Percentiles rank a stretch among this genome's conserved stretches.
Evolutionary conservation across 129 eudicot genomes (phyloP).

Genomic region (Flaveria ramosissima): DNA sequence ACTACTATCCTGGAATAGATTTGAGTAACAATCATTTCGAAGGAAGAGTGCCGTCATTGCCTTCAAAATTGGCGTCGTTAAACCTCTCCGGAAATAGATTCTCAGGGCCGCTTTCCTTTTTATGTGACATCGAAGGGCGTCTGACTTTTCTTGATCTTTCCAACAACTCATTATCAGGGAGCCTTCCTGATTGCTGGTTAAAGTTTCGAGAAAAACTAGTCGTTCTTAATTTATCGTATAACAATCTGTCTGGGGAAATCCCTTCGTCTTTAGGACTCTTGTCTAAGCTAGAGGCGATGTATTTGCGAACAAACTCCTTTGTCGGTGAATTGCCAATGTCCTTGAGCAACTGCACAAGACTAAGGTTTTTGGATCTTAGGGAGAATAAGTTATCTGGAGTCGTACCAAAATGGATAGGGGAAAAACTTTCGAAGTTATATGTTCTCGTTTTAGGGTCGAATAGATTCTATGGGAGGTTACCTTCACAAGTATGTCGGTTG

Average conservation of each 20-base stretch:
- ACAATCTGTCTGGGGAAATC: slow-evolving; percentile 30
- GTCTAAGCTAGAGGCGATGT: not conserved
- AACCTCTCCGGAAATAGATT: slow-evolving; percentile 39
- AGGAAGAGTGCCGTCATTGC: slow-evolving; percentile 18
- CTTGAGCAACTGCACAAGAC: slow-evolving; percentile 19
- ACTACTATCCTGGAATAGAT: slow-evolving; percentile 11
- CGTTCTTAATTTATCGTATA: slow-evolving; percentile 30
- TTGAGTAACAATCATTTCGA: slow-evolving; percentile 25
- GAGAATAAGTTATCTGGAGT: slow-evolving; percentile 28
- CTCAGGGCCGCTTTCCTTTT: slow-evolving; percentile 24
- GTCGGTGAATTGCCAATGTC: slow-evolving; percentile 36
- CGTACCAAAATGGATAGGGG: slow-evolving; percentile 43
- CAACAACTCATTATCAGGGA: slow-evolving; percentile 28
- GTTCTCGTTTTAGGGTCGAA: slow-evolving; percentile 33
- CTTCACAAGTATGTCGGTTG: slow-evolving; percentile 28
- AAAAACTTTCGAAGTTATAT: slow-evolving; percentile 8
- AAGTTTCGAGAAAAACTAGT: not conserved
- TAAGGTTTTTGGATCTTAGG: slow-evolving; percentile 33
- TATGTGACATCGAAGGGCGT: not conserved
- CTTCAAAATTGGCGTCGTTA: not conserved
- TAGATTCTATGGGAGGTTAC: slow-evolving; percentile 27
- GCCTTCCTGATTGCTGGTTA: slow-evolving; percentile 34
- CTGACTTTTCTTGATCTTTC: slow-evolving; percentile 35
- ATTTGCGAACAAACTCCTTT: slow-evolving; percentile 23
- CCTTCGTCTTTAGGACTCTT: slow-evolving; percentile 37